Percentiles rank a stretch among this genome's conserved stretches.
Evolutionary conservation across 2,329 filamentous ascomycete genomes (phyloP).

Genomic region (Cladosporium sp.): DNA sequence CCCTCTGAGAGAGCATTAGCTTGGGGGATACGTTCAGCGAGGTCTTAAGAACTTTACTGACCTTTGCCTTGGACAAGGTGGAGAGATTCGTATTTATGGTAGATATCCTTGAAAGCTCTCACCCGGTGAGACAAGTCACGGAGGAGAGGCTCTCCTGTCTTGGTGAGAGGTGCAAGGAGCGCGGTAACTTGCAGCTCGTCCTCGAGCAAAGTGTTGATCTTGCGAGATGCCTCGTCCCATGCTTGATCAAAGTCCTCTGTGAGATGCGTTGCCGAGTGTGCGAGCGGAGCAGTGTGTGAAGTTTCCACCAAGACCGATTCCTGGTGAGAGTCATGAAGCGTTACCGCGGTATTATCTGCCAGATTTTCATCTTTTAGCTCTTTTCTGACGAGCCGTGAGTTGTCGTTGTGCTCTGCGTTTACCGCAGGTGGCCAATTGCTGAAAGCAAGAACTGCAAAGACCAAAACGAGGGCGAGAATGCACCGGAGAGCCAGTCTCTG

Average conservation of each 20-base stretch:
- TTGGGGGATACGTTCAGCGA: neutral
- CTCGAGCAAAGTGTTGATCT: slow-evolving; percentile 6
- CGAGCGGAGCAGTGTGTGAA: too few species aligned
- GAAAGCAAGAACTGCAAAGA: slow-evolving; percentile 1
- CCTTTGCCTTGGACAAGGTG: slow-evolving; percentile 10
- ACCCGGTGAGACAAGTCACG: slow-evolving; percentile 17
- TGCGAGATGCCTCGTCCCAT: neutral
- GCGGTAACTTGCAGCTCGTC: slow-evolving; percentile 15
- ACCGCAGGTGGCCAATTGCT: slow-evolving; percentile 7
- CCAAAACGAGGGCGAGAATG: neutral
- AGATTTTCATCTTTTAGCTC: neutral
- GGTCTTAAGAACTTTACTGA: neutral
- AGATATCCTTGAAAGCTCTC: slow-evolving; percentile 15
- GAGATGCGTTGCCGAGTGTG: neutral
- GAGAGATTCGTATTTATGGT: slow-evolving; percentile 17
- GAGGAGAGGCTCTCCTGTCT: slow-evolving; percentile 16
- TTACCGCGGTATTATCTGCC: neutral
- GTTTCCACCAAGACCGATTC: too few species aligned
- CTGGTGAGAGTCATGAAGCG: too few species aligned
- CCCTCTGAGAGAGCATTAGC: neutral
- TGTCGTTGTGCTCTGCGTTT: neutral
- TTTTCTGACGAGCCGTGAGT: too few species aligned
- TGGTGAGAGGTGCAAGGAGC: slow-evolving; percentile 14
- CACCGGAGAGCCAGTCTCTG: neutral
- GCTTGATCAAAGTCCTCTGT: neutral